Base-by-base conservation (phyloP, 2,329 filamentous ascomycete species). In the Fusarium tupiense region DNA sequence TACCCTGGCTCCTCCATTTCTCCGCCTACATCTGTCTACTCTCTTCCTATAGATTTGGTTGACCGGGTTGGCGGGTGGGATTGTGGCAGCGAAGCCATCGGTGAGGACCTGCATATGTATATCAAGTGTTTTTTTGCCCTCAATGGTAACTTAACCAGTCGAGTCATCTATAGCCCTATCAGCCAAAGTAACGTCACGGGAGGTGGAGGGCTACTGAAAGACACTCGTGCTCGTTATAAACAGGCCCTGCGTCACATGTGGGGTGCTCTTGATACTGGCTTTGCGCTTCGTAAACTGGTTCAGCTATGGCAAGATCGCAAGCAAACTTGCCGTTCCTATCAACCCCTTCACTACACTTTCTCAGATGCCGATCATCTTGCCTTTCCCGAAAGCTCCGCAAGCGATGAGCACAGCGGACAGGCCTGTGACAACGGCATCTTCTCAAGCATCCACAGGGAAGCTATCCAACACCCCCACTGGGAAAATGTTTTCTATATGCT, bases 31-130 rank as follows among this genome's bases (percentile, higher is more conserved):
- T 94, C 92, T 1, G 92, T 94, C 40, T 94, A 94, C 78, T 93
- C 92, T 10, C 81, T 94, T 1, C 90, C 92, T 3, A 86, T 94
- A 46, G 86, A 89, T 52, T 83, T 94, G 22, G 88, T 92, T 46
- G 91, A 93, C 76, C 87, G 89, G 35, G 92, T 93, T 37, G 91
- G 91, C 16, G 92, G 92, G 33, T 94, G 92, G 92, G 92, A 94
- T 78, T 89, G 89, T 61, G 91, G 89, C 59, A 86, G 89, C 3
- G 91, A 93, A 69, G 91, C 92, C 26, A 94, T 94, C 74, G 92
- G 92, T 49, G 92, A 94, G 81, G 92, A 94, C 78, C 82, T 94
- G 78, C 92, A 94, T 83, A 94, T 94, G 92, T 92, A 92, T 79
- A 86, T 94, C 71, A 94, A 94, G 85, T 93, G 91, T 80, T 94